Conservation (phyloP, 164 flowering plant species). For the Magnolia sinica region DNA sequence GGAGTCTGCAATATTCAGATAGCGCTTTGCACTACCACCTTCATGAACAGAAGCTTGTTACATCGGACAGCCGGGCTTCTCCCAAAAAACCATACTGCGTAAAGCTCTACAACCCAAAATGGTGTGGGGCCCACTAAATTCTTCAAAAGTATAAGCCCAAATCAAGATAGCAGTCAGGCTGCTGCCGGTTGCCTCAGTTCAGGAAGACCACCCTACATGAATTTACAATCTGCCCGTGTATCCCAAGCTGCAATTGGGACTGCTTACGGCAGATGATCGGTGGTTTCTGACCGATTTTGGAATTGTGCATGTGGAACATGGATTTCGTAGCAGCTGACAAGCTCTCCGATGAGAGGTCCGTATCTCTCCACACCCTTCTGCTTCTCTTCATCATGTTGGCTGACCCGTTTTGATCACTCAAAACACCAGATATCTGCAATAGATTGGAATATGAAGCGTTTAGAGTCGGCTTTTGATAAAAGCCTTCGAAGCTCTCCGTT, state of each 20-base stretch:
- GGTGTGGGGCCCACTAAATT: not conserved
- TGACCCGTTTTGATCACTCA: slow-evolving; percentile 22
- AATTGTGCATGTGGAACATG: slow-evolving; percentile 20
- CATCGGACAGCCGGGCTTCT: not conserved
- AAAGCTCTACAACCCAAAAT: slow-evolving; percentile 1
- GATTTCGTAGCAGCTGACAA: slow-evolving; percentile 29
- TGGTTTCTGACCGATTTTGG: slow-evolving; percentile 27
- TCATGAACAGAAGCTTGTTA: not conserved
- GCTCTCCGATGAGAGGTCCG: slow-evolving; percentile 25
- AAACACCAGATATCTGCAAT: slow-evolving; percentile 21
- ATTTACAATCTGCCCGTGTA: slow-evolving; percentile 23
- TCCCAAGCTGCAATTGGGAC: slow-evolving; percentile 27
- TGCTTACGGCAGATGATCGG: slow-evolving; percentile 31
- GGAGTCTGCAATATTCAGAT: not conserved
- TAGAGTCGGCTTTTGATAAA: slow-evolving; percentile 26
- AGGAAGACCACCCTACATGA: slow-evolving; percentile 35
- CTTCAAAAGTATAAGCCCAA: not conserved
- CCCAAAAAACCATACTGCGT: not conserved
- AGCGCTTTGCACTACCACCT: not conserved
- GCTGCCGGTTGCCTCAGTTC: slow-evolving; percentile 13
- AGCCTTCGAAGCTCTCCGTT: slow-evolving; percentile 15
- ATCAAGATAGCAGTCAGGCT: not conserved
- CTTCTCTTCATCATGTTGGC: slow-evolving; percentile 23
- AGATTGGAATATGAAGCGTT: slow-evolving; percentile 20
- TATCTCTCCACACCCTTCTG: slow-evolving; percentile 27